Evolutionary conservation across 805 yeast species (phyloP), one percentile per base, ranked within the genome.

Genomic region (Yarrowia alimentaria): DNA sequence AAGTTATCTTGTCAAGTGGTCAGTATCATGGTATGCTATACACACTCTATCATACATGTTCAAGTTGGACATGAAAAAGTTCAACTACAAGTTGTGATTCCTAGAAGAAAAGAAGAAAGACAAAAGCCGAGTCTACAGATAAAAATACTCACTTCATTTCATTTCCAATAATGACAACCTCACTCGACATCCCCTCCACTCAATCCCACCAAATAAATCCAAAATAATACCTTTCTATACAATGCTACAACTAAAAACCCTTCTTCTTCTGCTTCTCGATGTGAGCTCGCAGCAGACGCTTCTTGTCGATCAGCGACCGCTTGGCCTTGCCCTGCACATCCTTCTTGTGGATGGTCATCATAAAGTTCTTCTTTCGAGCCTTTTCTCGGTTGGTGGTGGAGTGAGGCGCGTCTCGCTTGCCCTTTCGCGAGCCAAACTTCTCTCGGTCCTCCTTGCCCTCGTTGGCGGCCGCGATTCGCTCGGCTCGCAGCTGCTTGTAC

Each of bases 301-400:
- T 97, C 67, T 88, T 82, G 66, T 93, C 98, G 61, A 96, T 77
- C 60, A 93, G 73, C 53, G 96, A 86, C 76, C 84, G 74, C 70
- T 83, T 85, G 57, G 84, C 90, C 68, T 93, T 93, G 56, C 98
- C 98, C 68, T 86, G 95, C 30, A 93, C 98, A 45, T 86, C 81
- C 61, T 80, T 80, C 72, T 91, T 93, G 69, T 93, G 99, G 60
- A 93, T 86, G 91, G 86, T 86, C 99, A 93, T 93, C 65, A 93
- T 91, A 64, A 89, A 93, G 70, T 93, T 93, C 96, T 93, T 93
- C 88, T 88, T 88, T 68, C 98, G 79, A 18, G 89, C 94, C 79
- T 93, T 93, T 70, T 94, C 97, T 69, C 80, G 81, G 68, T 93
- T 93, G 2, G 99, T 93, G 9, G 98, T 90, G 21, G 95, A 86